Conservation (phyloP, 2,329 filamentous ascomycete species). For the Mycosphaerella sp. region DNA sequence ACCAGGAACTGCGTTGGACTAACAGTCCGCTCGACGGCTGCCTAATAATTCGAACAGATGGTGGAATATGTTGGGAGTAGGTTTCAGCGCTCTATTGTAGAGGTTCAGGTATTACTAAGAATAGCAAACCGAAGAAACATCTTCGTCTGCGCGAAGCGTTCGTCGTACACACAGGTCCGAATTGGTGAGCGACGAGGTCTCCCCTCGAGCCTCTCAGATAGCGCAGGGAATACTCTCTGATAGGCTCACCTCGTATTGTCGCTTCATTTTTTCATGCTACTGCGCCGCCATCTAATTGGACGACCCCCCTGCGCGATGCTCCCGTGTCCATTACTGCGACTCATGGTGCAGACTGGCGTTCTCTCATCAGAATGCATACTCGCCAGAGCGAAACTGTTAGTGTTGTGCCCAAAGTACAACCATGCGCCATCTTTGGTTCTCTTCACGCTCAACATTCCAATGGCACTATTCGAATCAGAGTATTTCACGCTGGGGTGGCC, state of each 20-base stretch:
- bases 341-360: slow-evolving; percentile 79
- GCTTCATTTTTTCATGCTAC: slow-evolving; percentile 3
- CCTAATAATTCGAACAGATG: too few species aligned
- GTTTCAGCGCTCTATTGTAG: too few species aligned
- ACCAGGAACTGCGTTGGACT: too few species aligned
- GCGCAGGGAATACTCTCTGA: neutral
- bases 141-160: too few species aligned
- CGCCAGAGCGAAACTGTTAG: slow-evolving; percentile 75
- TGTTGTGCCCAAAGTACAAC: slow-evolving; percentile 94
- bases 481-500: slow-evolving; percentile 75
- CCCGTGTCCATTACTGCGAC: slow-evolving; percentile 56
- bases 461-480: slow-evolving; percentile 76
- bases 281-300: slow-evolving; percentile 16
- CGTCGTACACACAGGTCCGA: too few species aligned
- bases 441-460: slow-evolving; percentile 87
- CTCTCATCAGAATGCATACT: slow-evolving; percentile 78
- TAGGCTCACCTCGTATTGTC: neutral
- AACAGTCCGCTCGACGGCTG: too few species aligned
- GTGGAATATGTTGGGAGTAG: too few species aligned
- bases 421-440: slow-evolving; percentile 69
- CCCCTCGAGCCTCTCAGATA: neutral
- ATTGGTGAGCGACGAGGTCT: too few species aligned
- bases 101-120: too few species aligned
- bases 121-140: too few species aligned
- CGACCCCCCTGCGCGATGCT: slow-evolving; percentile 34